phyloP scores from a whole-genome alignment of 140 eudicot species.

The Cichorium intybus region DNA sequence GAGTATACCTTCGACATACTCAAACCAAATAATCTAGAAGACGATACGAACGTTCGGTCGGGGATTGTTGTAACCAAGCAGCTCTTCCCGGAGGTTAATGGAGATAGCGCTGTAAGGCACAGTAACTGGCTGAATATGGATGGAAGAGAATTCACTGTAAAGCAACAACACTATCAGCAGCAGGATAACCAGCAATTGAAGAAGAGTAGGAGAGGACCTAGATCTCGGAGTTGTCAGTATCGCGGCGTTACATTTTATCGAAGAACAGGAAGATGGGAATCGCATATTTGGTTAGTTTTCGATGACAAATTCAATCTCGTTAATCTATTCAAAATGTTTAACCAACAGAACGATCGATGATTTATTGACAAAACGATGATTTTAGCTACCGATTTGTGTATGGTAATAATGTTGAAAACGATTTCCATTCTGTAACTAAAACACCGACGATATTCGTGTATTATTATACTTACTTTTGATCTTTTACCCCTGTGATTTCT shows the following conservation, averaged over 20 bases:
- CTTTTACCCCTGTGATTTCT: conserved; percentile 13
- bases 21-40: conserved; percentile 16
- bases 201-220: conserved; percentile 77
- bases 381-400: no score
- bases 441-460: not conserved
- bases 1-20: conserved; percentile 43
- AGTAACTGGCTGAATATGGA: conserved; percentile 27
- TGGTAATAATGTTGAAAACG: no score
- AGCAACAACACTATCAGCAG: conserved; percentile 23
- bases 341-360: no score
- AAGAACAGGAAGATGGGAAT: conserved; percentile 85
- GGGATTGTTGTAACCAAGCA: conserved; percentile 39
- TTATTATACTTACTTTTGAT: not conserved
- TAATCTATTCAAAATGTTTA: not conserved
- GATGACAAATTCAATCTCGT: not conserved
- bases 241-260: conserved; percentile 85
- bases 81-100: conserved; percentile 39
- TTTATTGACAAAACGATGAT: no score
- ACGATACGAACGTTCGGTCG: conserved; percentile 23
- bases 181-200: conserved; percentile 41
- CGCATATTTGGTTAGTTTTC: conserved; percentile 64
- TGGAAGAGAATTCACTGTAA: conserved; percentile 15
- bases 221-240: conserved; percentile 81
- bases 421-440: not conserved
- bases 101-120: conserved; percentile 1